These are phyloP conservation scores for Penicillium nordicum DNA, from an alignment of 2,329 filamentous ascomycete species.

Conservation along the genomic window DNA sequence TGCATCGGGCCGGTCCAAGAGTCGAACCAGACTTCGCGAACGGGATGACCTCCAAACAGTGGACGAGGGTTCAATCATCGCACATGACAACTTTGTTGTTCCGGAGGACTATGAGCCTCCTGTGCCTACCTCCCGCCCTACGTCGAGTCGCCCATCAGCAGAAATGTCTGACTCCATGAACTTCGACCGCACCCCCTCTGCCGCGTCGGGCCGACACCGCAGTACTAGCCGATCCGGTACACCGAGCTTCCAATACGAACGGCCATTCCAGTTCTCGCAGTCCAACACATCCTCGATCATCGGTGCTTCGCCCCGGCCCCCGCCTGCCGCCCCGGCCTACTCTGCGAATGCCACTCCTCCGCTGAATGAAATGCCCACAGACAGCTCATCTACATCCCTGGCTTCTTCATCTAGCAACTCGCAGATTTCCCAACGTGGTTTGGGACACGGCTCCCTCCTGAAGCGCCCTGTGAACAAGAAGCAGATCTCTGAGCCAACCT, in stretches of 20 bases:
- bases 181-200: conserved; percentile 40
- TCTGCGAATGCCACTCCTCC: conserved; percentile 55
- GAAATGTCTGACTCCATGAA: conserved; percentile 29
- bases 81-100: conserved; percentile 25
- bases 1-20: conserved; percentile 53
- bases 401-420: conserved; percentile 21
- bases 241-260: conserved; percentile 35
- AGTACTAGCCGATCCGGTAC: conserved; percentile 39
- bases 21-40: conserved; percentile 51
- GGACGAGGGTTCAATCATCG: conserved; percentile 42
- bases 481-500: conserved; percentile 60
- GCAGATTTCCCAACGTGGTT: conserved; percentile 29
- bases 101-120: conserved; percentile 28
- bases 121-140: conserved; percentile 28
- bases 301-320: conserved; percentile 42
- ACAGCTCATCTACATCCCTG: conserved; percentile 40
- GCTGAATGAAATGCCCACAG: conserved; percentile 44
- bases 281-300: conserved; percentile 34
- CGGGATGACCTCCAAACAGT: conserved; percentile 55
- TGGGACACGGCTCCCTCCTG: conserved; percentile 36
- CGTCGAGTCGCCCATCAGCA: conserved; percentile 38
- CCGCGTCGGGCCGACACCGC: conserved; percentile 38
- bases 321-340: conserved; percentile 46
- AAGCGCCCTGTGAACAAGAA: conserved; percentile 60
- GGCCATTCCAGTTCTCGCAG: conserved; percentile 29